Conservation (phyloP, 2,329 filamentous ascomycete genomes). For the Pyrenophora teres region DNA sequence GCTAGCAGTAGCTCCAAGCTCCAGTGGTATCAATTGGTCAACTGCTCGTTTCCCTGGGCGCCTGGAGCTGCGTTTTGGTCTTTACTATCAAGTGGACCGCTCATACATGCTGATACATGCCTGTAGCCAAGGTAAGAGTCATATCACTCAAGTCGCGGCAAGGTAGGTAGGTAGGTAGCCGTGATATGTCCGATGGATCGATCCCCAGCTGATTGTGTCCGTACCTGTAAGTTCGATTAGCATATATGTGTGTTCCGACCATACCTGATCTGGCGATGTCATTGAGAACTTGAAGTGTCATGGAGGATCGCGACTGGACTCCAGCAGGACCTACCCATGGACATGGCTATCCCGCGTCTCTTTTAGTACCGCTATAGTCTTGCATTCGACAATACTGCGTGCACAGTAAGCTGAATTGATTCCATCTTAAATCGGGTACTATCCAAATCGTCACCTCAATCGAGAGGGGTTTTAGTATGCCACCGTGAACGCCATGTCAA, state of each 20-base stretch:
- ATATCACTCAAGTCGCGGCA: background rate
- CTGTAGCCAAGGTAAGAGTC: too few species aligned
- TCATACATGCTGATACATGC: background rate
- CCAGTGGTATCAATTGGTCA: background rate
- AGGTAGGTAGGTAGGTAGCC: conserved; percentile 14
- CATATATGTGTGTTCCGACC: too few species aligned
- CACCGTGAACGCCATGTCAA: conserved; percentile 2
- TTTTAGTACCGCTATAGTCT: too few species aligned
- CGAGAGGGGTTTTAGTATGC: background rate
- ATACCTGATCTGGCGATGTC: too few species aligned
- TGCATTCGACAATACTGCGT: too few species aligned
- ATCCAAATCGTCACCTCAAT: too few species aligned
- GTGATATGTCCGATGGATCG: background rate
- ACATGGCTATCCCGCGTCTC: too few species aligned
- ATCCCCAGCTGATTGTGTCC: background rate
- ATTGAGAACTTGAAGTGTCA: too few species aligned
- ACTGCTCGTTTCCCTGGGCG: background rate
- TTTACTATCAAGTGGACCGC: background rate
- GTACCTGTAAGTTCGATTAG: background rate
- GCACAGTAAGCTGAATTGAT: too few species aligned
- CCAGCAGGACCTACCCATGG: too few species aligned
- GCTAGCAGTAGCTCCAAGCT: conserved; percentile 3
- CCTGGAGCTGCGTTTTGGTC: background rate
- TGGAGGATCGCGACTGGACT: too few species aligned
- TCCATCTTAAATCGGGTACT: too few species aligned